Evolutionary conservation across 2,329 filamentous ascomycete genomes (phyloP).

Genomic region (Hansfordia pulvinata): DNA sequence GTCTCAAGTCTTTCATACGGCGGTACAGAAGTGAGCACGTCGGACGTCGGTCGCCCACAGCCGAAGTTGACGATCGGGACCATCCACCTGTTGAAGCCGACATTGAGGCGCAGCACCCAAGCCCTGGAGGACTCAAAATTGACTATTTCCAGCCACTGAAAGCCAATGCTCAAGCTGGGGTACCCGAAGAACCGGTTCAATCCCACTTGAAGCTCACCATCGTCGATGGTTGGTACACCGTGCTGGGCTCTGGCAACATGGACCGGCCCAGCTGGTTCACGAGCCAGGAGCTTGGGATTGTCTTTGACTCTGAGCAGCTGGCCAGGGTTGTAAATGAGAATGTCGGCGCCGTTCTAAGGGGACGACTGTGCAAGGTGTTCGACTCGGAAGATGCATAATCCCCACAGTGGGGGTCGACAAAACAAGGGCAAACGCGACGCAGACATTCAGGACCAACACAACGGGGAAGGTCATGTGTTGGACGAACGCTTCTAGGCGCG

Average conservation of each 20-base stretch:
- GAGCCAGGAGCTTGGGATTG: conserved; percentile 67
- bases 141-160: conserved; percentile 37
- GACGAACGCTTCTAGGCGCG: too few relatives aligned
- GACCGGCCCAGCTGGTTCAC: conserved; percentile 80
- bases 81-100: conserved; percentile 17
- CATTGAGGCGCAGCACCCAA: conserved; percentile 26
- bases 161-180: conserved; percentile 4
- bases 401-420: too few relatives aligned
- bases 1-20: conserved; percentile 44
- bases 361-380: conserved; percentile 18
- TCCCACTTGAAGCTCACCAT: conserved; percentile 68
- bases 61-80: conserved; percentile 8
- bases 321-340: conserved; percentile 15
- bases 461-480: too few relatives aligned
- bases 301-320: conserved; percentile 28
- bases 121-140: conserved; percentile 38
- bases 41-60: too few relatives aligned
- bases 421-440: too few relatives aligned
- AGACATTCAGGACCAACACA: too few relatives aligned
- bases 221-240: conserved; percentile 51
- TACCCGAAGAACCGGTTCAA: conserved; percentile 47
- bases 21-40: conserved; percentile 35
- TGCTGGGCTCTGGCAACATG: conserved; percentile 73
- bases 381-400: conserved; percentile 3
- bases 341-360: conserved; percentile 18